Evolutionary conservation across 2,329 filamentous ascomycete genomes (phyloP), one percentile per base, ranked within the genome.

Genomic region (Zymoseptoria brevis): DNA sequence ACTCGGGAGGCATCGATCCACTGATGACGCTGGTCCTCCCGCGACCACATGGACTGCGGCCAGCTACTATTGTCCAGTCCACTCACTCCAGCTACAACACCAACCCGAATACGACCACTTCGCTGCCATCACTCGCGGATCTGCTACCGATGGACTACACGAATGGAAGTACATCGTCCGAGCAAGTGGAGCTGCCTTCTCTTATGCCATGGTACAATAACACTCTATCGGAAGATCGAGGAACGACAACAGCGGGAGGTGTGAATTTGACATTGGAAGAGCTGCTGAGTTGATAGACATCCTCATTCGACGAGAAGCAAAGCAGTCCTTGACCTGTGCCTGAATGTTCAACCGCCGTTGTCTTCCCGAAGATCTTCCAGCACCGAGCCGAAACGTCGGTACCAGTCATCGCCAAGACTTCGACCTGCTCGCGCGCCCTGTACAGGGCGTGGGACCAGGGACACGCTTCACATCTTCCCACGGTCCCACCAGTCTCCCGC

Each of bases 171-270:
- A 57, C 58, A 19, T 60, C 57, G 21, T 50, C 58, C 13, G 63
- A 66, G n/a, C 68, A 69, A 19, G 59, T 70, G 6, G 69, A 72
- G 59, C 58, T 72, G 49, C 69, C 69, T 19, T 66, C 65, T 4
- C 59, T 72, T 24, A 66, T 66, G 58, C 61, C 65, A 29, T 66
- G 60, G 60, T 64, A 51, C 16, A 16, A 13, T 1, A n/a, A n/a
- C 13, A 45, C 13, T 45, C 13, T 45, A n/a, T 13, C 35, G 4
- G 35, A 45, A 16, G 35, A 45, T 16, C 13, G 35, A 19, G 19
- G n/a, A 6, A 51, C 16, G 16, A 19, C 16, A 9, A 22, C 51
- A 30, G 51, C 51, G 22, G 51, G 51, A 53, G 51, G 51, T 26
- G 51, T 24, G 24, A 53, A 24, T 11, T 11, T 8, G 51, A 29